These are phyloP conservation scores for Pseudonectria buxi DNA, from an alignment of 2,329 filamentous ascomycete genomes.

Conservation along the genomic window DNA sequence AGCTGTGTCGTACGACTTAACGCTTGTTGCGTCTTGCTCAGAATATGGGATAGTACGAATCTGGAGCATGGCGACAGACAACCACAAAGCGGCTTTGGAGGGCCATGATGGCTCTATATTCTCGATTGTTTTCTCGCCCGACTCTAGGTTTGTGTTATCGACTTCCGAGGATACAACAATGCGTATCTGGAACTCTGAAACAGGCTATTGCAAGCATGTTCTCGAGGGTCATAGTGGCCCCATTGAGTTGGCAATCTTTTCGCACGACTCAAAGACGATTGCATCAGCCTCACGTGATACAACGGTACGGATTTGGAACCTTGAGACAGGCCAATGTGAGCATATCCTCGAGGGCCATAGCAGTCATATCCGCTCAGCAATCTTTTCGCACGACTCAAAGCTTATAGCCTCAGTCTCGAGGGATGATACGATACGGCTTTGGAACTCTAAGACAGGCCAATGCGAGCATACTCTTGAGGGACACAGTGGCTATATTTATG, in stretches of 20 bases:
- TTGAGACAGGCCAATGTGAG: background rate
- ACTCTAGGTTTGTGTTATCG: constrained; percentile 1
- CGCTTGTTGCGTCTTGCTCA: constrained; percentile 1
- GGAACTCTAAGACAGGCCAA: background rate
- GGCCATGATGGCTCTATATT: background rate
- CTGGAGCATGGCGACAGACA: constrained; percentile 1
- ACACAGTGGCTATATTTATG: no score
- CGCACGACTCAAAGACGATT: background rate
- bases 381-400: constrained; percentile 1
- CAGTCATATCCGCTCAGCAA: background rate
- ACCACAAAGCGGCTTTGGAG: background rate
- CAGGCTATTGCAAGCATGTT: no score
- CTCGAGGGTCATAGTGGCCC: no score
- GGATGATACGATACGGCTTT: background rate
- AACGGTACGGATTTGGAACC: background rate
- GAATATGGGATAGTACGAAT: background rate
- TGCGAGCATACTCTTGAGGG: background rate
- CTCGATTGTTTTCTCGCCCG: constrained; percentile 2
- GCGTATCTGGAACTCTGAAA: no score
- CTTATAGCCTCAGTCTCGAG: background rate
- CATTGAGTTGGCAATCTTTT: background rate
- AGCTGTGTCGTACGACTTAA: constrained; percentile 1
- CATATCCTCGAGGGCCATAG: constrained; percentile 1
- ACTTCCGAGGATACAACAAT: constrained; percentile 1
- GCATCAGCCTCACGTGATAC: background rate